Percentiles rank a stretch among this genome's conserved stretches.
Conservation (phyloP, 1,284 basidiomycete genomes). For the Cystobasidium pallidum region DNA sequence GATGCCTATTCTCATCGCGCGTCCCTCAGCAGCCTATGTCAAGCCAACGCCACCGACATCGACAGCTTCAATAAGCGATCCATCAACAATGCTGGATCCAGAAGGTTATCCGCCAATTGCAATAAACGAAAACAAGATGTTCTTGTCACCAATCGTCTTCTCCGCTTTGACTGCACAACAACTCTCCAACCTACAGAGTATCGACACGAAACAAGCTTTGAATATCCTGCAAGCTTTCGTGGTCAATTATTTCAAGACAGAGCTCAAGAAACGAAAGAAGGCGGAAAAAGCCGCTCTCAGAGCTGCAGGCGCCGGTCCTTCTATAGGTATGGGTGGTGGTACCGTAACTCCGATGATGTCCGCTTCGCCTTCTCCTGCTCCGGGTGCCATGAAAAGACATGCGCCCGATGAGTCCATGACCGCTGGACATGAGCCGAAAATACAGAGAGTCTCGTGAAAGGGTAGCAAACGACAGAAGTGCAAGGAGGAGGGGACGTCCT, state of each 20-base stretch:
- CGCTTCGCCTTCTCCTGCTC: conserved; percentile 28
- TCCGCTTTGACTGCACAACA: conserved; percentile 73
- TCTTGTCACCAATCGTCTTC: conserved; percentile 82
- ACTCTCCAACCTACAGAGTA: conserved; percentile 72
- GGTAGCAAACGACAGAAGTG: not conserved
- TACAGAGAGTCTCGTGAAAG: conserved; percentile 33
- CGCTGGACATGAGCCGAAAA: conserved; percentile 1
- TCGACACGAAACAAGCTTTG: conserved; percentile 80
- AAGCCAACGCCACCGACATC: conserved; percentile 55
- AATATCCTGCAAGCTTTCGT: conserved; percentile 81
- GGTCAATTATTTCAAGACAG: conserved; percentile 80
- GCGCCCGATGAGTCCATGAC: conserved; percentile 12
- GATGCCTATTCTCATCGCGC: conserved; percentile 67
- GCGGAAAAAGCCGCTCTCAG: conserved; percentile 43
- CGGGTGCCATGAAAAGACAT: conserved; percentile 27
- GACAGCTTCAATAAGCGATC: conserved; percentile 47
- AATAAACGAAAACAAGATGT: conserved; percentile 78
- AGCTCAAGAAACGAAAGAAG: conserved; percentile 58
- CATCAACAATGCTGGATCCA: conserved; percentile 52
- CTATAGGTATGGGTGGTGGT: not conserved
- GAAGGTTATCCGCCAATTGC: conserved; percentile 67
- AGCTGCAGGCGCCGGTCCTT: not conserved
- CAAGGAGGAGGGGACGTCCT: too few relatives aligned
- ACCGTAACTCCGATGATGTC: conserved; percentile 16
- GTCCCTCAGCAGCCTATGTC: conserved; percentile 60